Base-by-base conservation (phyloP, 768 basidiomycete genomes). In the Russula brevipes region DNA sequence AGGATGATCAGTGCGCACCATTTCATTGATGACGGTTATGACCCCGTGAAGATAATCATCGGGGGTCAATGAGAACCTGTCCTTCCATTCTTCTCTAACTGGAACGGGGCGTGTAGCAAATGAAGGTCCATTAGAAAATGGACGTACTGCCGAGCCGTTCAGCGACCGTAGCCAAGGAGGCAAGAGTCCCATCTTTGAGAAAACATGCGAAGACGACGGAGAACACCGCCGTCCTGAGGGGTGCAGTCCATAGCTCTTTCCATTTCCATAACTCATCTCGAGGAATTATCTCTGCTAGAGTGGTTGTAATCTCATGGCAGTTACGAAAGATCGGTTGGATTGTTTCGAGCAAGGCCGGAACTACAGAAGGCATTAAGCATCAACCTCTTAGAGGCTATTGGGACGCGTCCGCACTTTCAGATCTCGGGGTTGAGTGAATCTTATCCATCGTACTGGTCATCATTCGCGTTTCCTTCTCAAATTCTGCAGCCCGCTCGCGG, bases 41-140 rank as follows among this genome's bases (percentile, higher is more conserved):
- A 93, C 73, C 2, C 87, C 88, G 66, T 91, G 90, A 30, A 93
- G 79, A 70, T 93, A 93, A 70, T 93, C 90, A 73, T 93, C 90
- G 4, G 80, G 85, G 2, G 85, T 76, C 38, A 93, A 70, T 0
- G 77, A 70, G 59, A 91, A 79, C 44, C 84, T 78, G 70, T 85
- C 85, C 60, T 80, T 79, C 87, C 87, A 91, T 63, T 85, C 86
- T 30, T 80, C 79, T 68, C 83, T 79, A 47, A 91, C 90, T 92
- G 49, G 17, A 24, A 36, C 31, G 24, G 19, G 14, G 41, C 39
- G 33, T 41, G 45, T 24, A 31, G 54, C 47, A 56, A 24, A 5
- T n/a, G 31, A 57, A 44, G 16, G 16, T 14, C 39, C 4, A 41
- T 16, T 24, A 47, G 46, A 17, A 52, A 36, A 54, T 2, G 41